These are phyloP conservation scores for Penicillium sp. DNA, from an alignment of 2,329 filamentous ascomycete genomes.

Conservation along the genomic window DNA sequence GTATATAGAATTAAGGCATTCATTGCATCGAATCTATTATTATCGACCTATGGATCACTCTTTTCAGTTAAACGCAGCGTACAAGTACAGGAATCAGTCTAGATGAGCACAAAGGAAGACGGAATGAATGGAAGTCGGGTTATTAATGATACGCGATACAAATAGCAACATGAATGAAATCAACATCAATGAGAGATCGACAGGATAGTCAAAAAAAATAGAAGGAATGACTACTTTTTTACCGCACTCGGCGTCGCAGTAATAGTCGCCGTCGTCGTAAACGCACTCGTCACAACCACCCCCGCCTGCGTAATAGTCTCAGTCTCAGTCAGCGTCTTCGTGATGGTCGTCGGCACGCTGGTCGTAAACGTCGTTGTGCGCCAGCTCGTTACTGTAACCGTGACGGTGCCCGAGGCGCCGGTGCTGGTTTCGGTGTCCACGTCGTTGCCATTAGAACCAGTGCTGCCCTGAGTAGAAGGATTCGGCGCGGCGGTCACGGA, in stretches of 20 bases:
- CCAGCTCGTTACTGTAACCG: slow-evolving; percentile 17
- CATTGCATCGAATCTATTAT: too few species aligned
- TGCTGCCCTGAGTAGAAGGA: neutral
- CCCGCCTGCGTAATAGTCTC: neutral
- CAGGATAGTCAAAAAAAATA: neutral
- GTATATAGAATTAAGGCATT: too few species aligned
- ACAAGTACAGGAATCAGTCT: too few species aligned
- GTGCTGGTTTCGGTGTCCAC: neutral
- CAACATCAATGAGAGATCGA: neutral
- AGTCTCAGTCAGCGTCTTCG: neutral
- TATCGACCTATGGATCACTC: too few species aligned
- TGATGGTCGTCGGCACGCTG: neutral
- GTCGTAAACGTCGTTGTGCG: neutral
- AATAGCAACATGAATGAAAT: neutral
- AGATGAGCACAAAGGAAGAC: too few species aligned
- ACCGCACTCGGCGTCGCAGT: neutral
- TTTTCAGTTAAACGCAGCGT: too few species aligned
- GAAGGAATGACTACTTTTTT: neutral
- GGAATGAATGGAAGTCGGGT: too few species aligned
- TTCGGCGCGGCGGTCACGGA: neutral
- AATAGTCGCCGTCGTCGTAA: neutral
- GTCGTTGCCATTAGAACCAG: neutral
- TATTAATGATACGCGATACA: neutral
- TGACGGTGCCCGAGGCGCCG: slow-evolving; percentile 11
- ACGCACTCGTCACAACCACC: neutral